These are phyloP conservation scores for Colletotrichum chrysophilum DNA, from an alignment of 2,329 filamentous ascomycete species.

Conservation along the genomic window DNA sequence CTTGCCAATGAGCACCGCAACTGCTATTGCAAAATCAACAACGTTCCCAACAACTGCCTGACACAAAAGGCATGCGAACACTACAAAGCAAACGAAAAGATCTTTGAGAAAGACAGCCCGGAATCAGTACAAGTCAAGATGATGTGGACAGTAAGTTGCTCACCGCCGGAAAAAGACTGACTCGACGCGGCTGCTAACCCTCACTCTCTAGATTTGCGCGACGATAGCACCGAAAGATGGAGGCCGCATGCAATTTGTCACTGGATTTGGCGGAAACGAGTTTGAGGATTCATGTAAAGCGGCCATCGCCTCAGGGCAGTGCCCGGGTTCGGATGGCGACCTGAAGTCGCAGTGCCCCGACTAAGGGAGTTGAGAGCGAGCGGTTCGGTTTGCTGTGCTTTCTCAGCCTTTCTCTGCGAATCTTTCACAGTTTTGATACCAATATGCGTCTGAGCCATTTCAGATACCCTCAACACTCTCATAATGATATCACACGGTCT, in stretches of 20 bases:
- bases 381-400: background rate
- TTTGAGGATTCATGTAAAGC: background rate
- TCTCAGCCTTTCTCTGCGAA: background rate
- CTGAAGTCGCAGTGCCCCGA: background rate
- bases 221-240: background rate
- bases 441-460: background rate
- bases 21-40: background rate
- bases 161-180: background rate
- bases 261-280: background rate
- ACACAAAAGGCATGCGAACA: background rate
- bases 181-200: background rate
- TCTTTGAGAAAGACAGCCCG: background rate
- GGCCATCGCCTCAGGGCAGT: background rate
- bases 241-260: background rate
- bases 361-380: background rate
- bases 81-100: background rate
- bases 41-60: background rate
- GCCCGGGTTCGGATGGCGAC: background rate
- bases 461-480: background rate
- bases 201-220: background rate
- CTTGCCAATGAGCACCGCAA: background rate
- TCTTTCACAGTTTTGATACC: background rate
- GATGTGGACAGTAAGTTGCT: background rate
- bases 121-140: background rate
- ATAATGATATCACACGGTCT: background rate